These are phyloP conservation scores for Alternaria postmessia DNA, from an alignment of 2,329 filamentous ascomycete genomes.

Conservation along the genomic window DNA sequence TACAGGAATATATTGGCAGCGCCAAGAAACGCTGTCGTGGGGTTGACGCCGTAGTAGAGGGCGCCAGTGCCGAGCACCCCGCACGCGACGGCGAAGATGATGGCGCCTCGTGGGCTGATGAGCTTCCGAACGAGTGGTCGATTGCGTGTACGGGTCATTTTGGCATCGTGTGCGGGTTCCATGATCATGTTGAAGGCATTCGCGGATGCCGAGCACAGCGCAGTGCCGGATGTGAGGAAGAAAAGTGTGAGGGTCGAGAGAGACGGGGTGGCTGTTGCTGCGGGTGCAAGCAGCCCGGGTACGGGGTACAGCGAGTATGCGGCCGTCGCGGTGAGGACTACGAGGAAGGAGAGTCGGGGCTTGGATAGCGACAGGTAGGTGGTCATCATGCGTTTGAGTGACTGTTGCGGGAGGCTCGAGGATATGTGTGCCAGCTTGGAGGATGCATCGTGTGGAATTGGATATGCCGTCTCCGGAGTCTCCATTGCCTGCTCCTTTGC, in stretches of 20 bases:
- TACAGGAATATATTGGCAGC: constrained; percentile 87
- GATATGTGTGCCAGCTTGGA: constrained; percentile 66
- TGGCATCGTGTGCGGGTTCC: constrained; percentile 86
- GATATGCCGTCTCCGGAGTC: constrained; percentile 38
- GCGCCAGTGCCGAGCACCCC: constrained; percentile 73
- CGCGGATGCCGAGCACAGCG: constrained; percentile 86
- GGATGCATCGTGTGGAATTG: constrained; percentile 65
- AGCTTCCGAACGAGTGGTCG: constrained; percentile 85
- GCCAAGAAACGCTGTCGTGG: constrained; percentile 87
- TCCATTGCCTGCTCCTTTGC: constrained; percentile 34
- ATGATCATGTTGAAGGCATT: constrained; percentile 98
- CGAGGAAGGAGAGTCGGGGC: constrained; percentile 87
- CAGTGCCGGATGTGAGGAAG: constrained; percentile 89
- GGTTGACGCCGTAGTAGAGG: constrained; percentile 90
- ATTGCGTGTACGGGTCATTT: constrained; percentile 93
- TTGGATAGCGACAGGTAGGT: constrained; percentile 93
- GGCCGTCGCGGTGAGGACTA: constrained; percentile 89
- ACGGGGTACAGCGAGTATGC: constrained; percentile 94
- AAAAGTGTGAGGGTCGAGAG: constrained; percentile 89
- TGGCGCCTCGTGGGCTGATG: constrained; percentile 73
- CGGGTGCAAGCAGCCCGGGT: constrained; percentile 79
- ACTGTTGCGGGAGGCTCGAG: constrained; percentile 63
- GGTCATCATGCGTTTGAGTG: constrained; percentile 72
- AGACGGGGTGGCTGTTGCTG: constrained; percentile 74
- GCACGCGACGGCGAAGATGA: constrained; percentile 79